These are phyloP conservation scores for Rhododendron mucronatum DNA, from an alignment of 148 eudicot species.

Conservation along the genomic window DNA sequence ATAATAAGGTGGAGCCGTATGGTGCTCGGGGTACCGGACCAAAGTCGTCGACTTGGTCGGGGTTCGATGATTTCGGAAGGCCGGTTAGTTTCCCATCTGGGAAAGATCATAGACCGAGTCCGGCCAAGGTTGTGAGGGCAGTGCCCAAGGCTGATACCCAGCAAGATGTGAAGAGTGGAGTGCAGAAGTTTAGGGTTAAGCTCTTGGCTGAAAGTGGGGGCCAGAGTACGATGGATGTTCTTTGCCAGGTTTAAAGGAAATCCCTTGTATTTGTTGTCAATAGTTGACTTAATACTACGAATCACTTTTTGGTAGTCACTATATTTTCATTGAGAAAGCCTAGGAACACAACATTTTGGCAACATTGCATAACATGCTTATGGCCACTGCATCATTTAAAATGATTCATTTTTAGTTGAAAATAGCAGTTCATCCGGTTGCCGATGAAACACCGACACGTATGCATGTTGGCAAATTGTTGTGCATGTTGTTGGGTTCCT, in stretches of 20 bases:
- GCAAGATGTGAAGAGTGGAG: constrained; percentile 58
- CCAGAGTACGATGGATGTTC: constrained; percentile 79
- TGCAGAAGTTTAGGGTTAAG: constrained; percentile 88
- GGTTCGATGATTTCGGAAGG: constrained; percentile 92
- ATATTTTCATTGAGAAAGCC: not conserved
- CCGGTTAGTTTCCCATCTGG: constrained; percentile 45
- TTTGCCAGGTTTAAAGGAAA: constrained; percentile 63
- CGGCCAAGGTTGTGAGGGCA: constrained; percentile 71
- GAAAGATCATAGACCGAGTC: constrained; percentile 25
- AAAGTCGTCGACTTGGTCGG: constrained; percentile 55
- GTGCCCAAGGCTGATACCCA: constrained; percentile 64
- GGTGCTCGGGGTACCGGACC: constrained; percentile 63
- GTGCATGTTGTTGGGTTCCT: not conserved
- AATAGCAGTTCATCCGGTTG: not conserved
- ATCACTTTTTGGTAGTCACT: not conserved
- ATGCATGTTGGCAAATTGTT: not conserved
- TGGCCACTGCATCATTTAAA: not conserved
- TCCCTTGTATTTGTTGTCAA: not conserved
- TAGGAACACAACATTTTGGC: not conserved
- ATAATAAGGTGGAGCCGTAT: constrained; percentile 58
- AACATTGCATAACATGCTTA: not conserved
- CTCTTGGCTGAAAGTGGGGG: constrained; percentile 74
- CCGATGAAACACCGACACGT: not conserved
- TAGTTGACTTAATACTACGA: not conserved
- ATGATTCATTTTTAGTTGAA: not conserved